Percentiles rank a stretch among this genome's conserved stretches.
phyloP scores from a whole-genome alignment of 1,284 basidiomycete genomes.

The Rhodotorula sp. region DNA sequence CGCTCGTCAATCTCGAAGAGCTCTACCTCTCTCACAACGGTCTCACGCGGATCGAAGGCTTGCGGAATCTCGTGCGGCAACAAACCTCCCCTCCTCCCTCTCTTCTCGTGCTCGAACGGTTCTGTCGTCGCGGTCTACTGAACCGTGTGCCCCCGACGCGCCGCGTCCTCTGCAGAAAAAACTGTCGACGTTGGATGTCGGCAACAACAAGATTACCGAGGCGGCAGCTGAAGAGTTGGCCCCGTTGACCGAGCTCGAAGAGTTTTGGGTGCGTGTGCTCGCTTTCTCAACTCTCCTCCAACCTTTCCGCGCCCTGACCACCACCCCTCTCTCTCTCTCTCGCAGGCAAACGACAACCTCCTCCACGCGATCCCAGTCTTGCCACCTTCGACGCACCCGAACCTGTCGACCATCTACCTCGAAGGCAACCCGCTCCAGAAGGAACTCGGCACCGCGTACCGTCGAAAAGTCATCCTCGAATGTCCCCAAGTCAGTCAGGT shows the following conservation, averaged over 20 bases:
- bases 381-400: slow-evolving; percentile 36
- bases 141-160: too few species aligned
- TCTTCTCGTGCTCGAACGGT: not conserved
- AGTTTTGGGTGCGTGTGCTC: slow-evolving; percentile 75
- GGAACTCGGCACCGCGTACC: slow-evolving; percentile 72
- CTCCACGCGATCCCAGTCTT: slow-evolving; percentile 68
- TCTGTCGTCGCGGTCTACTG: not conserved
- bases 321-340: not conserved
- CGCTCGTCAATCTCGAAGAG: slow-evolving; percentile 66
- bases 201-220: slow-evolving; percentile 74
- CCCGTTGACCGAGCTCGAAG: slow-evolving; percentile 73
- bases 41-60: slow-evolving; percentile 74
- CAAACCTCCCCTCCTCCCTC: not conserved
- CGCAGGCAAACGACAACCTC: slow-evolving; percentile 81
- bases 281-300: not conserved
- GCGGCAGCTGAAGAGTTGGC: slow-evolving; percentile 68
- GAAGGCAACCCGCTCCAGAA: slow-evolving; percentile 90
- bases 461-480: slow-evolving; percentile 83
- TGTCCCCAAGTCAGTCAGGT: slow-evolving; percentile 88
- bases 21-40: slow-evolving; percentile 95
- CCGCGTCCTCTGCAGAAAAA: too few species aligned
- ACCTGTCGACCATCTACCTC: slow-evolving; percentile 85
- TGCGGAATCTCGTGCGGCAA: slow-evolving; percentile 71
- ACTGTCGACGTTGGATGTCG: slow-evolving; percentile 82
- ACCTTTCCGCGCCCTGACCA: not conserved